Evolutionary conservation across 768 basidiomycete genomes (phyloP), one percentile per base, ranked within the genome.

Genomic region (Tylopilus balloui): DNA sequence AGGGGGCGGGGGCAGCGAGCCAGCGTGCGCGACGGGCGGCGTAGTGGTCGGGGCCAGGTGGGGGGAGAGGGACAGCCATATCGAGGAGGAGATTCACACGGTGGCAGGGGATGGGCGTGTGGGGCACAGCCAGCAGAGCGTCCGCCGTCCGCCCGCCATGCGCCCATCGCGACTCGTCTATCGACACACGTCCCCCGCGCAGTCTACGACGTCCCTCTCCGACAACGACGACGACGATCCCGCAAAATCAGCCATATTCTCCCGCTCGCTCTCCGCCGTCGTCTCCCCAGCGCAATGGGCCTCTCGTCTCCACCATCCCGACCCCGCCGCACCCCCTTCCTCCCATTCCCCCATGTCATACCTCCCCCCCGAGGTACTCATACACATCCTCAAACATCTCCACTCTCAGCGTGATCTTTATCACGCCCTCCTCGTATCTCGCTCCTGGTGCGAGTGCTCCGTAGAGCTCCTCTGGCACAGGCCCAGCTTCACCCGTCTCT

Each of bases 401-500:
- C 80, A 86, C 56, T 76, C 80, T 0, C 72, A 84, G 25, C 75
- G 78, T 51, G 89, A 95, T 67, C 77, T 97, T 40, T 80, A 86
- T 54, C 73, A 76, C 55, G 77, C 81, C 34, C 76, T 94, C 52
- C 81, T 86, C 48, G 93, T 97, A 23, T 92, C 84, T 17, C 83
- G 90, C 49, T 78, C 82, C 23, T 99, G 95, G 93, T 97, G 92
- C 75, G 87, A 94, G 64, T 96, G 92, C 68, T 84, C 92, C 25
- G 92, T 94, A 36, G 91, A 97, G 67, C 78, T 97, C 19, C 76
- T 98, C 20, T 99, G 94, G 94, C 86, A 92, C 68, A 87, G 89
- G 60, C 94, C 94, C 17, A 74, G 75, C 45, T 82, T 98, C 63
- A 73, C 81, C 21, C 80, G 80, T 50, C 74, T 81, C 48, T 70